A percentile compares a stretch with the other conserved stretches of the same genome.
phyloP scores from a whole-genome alignment of 495 filamentous ascomycete species.

The Penicillium chermesinum region DNA sequence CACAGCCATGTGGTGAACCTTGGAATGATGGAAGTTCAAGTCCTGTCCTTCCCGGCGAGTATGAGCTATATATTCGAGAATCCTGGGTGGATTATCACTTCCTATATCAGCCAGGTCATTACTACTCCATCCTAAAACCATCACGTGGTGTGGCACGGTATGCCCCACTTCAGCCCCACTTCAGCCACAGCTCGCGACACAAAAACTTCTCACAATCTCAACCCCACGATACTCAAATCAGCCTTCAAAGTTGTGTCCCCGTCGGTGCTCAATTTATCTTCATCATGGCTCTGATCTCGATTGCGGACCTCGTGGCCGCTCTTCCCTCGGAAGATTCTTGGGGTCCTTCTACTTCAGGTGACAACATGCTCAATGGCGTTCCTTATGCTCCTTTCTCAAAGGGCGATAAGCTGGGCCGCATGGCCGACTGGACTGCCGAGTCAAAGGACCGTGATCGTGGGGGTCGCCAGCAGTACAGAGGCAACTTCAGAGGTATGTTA shows the following conservation, averaged over 20 bases:
- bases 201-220: slow-evolving; percentile 38
- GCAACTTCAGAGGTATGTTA: slow-evolving; percentile 79
- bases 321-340: slow-evolving; percentile 67
- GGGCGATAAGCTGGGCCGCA: slow-evolving; percentile 95
- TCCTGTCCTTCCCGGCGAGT: no score
- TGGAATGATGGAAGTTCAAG: neutral
- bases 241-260: slow-evolving; percentile 14
- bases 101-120: no score
- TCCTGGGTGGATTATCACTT: no score
- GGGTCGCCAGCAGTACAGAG: slow-evolving; percentile 80
- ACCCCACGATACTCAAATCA: slow-evolving; percentile 20
- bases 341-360: slow-evolving; percentile 75
- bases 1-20: no score
- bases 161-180: slow-evolving; percentile 9
- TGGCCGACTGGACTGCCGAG: slow-evolving; percentile 98
- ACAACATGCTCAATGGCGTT: slow-evolving; percentile 87
- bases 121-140: no score
- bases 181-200: slow-evolving; percentile 44
- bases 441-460: slow-evolving; percentile 80
- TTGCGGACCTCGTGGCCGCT: slow-evolving; percentile 54
- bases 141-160: slow-evolving; percentile 27
- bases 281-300: slow-evolving; percentile 52
- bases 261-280: slow-evolving; percentile 15
- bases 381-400: slow-evolving; percentile 98
- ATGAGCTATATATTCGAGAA: no score